These are phyloP conservation scores for Thielaviopsis ethacetica DNA, from an alignment of 2,329 filamentous ascomycete genomes.

Conservation along the genomic window DNA sequence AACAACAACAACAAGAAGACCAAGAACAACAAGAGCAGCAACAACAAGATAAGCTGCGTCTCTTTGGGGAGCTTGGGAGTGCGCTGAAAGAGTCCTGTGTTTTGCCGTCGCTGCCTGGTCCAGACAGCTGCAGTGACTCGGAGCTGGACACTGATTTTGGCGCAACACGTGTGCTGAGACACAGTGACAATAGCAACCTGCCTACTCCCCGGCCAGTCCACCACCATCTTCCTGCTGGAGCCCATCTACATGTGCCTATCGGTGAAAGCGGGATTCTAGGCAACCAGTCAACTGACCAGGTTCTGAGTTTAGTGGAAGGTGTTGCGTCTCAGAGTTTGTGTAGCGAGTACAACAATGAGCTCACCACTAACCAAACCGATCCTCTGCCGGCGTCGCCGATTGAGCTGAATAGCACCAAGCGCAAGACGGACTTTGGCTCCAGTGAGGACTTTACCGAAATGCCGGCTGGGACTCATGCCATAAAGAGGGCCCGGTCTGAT, in stretches of 20 bases:
- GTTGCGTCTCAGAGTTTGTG: conserved; percentile 38
- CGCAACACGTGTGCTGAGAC: neutral
- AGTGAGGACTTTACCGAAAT: conserved; percentile 34
- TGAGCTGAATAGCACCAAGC: conserved; percentile 35
- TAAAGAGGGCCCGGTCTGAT: conserved; percentile 41
- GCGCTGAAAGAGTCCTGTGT: conserved; percentile 5
- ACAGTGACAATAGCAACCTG: conserved; percentile 13
- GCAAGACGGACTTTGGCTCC: conserved; percentile 33
- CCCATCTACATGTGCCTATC: neutral
- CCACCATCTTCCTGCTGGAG: conserved; percentile 11
- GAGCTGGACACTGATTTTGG: conserved; percentile 17
- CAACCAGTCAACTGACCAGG: conserved; percentile 28
- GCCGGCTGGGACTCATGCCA: conserved; percentile 16
- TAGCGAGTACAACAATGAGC: conserved; percentile 2
- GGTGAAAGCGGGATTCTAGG: conserved; percentile 7
- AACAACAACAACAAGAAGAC: neutral
- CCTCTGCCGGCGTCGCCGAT: neutral
- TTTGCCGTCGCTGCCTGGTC: neutral
- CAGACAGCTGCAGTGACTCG: conserved; percentile 29
- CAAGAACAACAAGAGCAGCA: neutral
- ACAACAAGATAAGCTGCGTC: neutral
- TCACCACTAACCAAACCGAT: neutral
- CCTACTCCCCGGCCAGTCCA: neutral
- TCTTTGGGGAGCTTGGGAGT: neutral
- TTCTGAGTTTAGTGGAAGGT: conserved; percentile 35